Evolutionary conservation across 1,139 yeast species (phyloP), one percentile per base, ranked within the genome.

Genomic region (Suhomyces guaymorum): DNA sequence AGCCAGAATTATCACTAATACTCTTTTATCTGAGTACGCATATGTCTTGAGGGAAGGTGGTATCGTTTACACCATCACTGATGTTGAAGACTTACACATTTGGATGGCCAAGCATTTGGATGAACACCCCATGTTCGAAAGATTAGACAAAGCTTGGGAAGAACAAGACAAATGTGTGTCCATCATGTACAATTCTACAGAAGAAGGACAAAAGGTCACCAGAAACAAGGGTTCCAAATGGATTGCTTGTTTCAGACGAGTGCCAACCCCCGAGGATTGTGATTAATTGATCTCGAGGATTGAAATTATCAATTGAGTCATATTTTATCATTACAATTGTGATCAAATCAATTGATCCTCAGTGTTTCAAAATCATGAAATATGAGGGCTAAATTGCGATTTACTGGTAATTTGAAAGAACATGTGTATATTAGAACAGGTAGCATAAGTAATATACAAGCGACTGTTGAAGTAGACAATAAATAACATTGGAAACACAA

Each of bases 31-130:
- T 22, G 98, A 92, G 59, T 92, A 92, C 55, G 98, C 98, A 3
- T 94, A 79, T 55, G 95, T 84, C 7, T 70, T 92, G 51, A 78
- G 70, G 49, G 95, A 87, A 41, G 95, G 88, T 19, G 99, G 98
- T 4, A 68, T 90, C 12, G 64, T 90, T 18, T 94, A 92, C 60
- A 92, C 98, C 3, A 92, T 92, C 48, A 94, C 99, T 1, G 99
- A 92, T 59, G 99, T 92, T 30, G 75, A 82, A 52, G 98, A 92
- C 58, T 70, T 94, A 47, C 97, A 92, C 58, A 70, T 81, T 24
- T 92, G 99, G 99, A 92, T 92, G 98, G 96, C 82, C 14, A 74
- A 78, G 52, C 98, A 94, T 61, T 66, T 92, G 42, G 90, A 84
- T 35, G 85, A 76, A 38, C 99, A 92, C 60, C 97, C 97, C 8